Percentiles rank a stretch among this genome's conserved stretches.
Evolutionary conservation across 2,329 filamentous ascomycete genomes (phyloP).

Genomic region (Verruconis gallopava): DNA sequence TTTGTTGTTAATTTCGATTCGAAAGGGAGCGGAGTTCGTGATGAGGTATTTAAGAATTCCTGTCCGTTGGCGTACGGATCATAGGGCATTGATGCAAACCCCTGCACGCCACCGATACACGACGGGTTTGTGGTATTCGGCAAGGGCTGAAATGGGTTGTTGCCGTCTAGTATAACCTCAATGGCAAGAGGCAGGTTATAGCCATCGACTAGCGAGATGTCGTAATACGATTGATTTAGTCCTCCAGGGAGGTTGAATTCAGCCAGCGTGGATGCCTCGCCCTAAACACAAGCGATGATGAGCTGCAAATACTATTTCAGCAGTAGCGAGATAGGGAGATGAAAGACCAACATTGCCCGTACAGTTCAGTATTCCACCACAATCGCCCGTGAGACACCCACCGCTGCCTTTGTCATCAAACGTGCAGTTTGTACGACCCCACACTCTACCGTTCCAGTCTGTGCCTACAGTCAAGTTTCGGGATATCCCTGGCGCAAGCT

Average conservation of each 20-base stretch:
- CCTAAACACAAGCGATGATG: no score
- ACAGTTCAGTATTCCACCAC: slow-evolving; percentile 56
- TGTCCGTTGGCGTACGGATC: slow-evolving; percentile 29
- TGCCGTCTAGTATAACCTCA: slow-evolving; percentile 31
- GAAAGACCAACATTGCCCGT: slow-evolving; percentile 11
- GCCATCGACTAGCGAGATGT: slow-evolving; percentile 73
- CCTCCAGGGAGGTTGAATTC: slow-evolving; percentile 68
- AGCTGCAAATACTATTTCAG: slow-evolving; percentile 28
- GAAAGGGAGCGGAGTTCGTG: slow-evolving; percentile 46
- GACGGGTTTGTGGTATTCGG: slow-evolving; percentile 65
- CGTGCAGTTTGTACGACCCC: slow-evolving; percentile 74
- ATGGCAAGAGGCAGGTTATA: slow-evolving; percentile 66
- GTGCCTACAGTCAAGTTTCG: slow-evolving; percentile 51
- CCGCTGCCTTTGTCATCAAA: slow-evolving; percentile 53
- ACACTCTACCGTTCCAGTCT: slow-evolving; percentile 71
- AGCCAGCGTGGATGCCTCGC: slow-evolving; percentile 62
- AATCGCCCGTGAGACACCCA: slow-evolving; percentile 66
- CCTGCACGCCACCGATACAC: slow-evolving; percentile 58
- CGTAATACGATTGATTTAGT: slow-evolving; percentile 61
- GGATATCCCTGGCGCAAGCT: slow-evolving; percentile 45
- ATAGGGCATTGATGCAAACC: slow-evolving; percentile 35
- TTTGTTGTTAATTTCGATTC: slow-evolving; percentile 45
- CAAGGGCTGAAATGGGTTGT: slow-evolving; percentile 37
- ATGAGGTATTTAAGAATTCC: slow-evolving; percentile 47
- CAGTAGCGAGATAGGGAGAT: background rate